Base-by-base conservation (phyloP, 768 basidiomycete genomes). In the Tephrocybe rancida region DNA sequence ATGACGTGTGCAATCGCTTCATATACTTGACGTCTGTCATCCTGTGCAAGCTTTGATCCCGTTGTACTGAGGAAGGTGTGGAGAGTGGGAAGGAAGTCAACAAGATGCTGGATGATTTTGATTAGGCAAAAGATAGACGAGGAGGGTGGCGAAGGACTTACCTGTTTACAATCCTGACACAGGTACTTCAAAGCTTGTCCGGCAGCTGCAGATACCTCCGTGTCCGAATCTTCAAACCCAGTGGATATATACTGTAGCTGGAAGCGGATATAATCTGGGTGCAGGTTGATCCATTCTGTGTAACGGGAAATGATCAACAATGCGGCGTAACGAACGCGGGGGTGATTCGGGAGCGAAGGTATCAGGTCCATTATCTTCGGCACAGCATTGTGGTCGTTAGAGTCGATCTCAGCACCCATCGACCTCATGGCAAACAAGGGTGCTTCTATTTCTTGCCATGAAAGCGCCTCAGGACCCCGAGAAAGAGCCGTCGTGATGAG, bases 371-470 rank as follows among this genome's bases (percentile, higher is more conserved):
- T 93, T 63, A 98, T 95, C 67, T 93, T 92, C 2, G 95, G 95
- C n/a, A 98, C 87, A 30, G 90, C 86, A 55, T 80, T 82, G 44
- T 91, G 82, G 67, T 98, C 95, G 35, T 78, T 73, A 8, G 85
- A 75, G 62, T 98, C 91, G 21, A 98, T 81, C 69, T 95, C 88
- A 4, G 93, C 95, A 9, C 97, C 97, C 92, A 99, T 98, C 11
- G 96, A 95, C 41, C 97, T 82, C 87, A 99, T 88, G 16, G 95
- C 94, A 72, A 99, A 99, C 35, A 99, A 71, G 1, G 97, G 97
- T 0, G 97, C 97, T 67, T 99, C 97, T 44, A 99, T 86, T 67
- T 93, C 93, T 68, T 98, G 97, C 97, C 97, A 99, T 14, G 89
- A 83, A 16, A 83, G 73, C 3, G 75, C 72, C 44, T 78, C 77